Base-by-base conservation (phyloP, 179 eudicot genomes). In the Corrigiola litoralis region DNA sequence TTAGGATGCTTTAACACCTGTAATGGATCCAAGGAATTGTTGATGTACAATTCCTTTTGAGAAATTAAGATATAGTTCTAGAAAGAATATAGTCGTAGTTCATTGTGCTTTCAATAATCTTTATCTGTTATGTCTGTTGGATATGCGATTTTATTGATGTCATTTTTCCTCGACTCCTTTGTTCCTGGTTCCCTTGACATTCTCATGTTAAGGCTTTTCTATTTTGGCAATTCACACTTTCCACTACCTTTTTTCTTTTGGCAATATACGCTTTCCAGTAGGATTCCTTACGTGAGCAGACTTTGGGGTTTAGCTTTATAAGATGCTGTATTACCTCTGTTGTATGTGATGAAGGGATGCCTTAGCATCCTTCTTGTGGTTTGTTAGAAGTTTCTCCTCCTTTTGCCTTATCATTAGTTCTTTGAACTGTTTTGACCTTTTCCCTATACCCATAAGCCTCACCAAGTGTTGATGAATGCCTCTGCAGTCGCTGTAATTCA, bases 401-500 rank as follows among this genome's bases (percentile, higher is more conserved):
- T 16, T 44, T 72, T 49, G 34, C 7, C 7, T 38, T 42, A 37
- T 66, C 7, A 27, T 37, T 29, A 44, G 12, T 61, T 6, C 5
- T 50, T 59, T 57, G 18, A 44, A 34, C 41, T 34, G 13, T 32
- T 3, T 46, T 45, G 37, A 36, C 32, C 52, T 63, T 49, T 50
- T 23, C 20, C 32, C 34, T 49, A 42, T 42, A 1, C 54, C 53
- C 51, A 58, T 52, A 24, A 65, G 34, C 51, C 27, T 37, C 20
- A 59, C 18, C 29, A 29, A 63, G 28, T 69, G 40, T 61, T 53
- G 40, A 62, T 48, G 36, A 50, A 62, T 38, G 20, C 53, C 36
- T 24, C 63, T 89, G 83, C 90, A 92, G 98, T 75, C 95, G 86
- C 34, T 90, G 98, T 65, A 92, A 81, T 62, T 87, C 98, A 58